Evolutionary conservation across 2,329 filamentous ascomycete species (phyloP).

Genomic region (Monilinia fructigena): DNA sequence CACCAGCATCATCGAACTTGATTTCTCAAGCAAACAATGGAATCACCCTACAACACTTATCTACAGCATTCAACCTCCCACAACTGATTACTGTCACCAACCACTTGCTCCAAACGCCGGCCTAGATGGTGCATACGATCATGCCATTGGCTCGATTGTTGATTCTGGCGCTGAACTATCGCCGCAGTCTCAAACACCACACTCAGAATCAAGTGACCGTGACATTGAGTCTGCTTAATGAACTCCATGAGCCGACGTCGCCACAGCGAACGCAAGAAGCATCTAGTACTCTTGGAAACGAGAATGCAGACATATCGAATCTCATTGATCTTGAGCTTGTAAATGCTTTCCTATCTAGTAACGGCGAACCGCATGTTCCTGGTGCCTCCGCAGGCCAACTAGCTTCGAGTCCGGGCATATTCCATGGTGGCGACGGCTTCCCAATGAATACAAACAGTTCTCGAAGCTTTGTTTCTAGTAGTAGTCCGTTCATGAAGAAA

Average conservation of each 20-base stretch:
- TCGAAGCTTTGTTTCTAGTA: not conserved
- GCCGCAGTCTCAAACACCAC: not conserved
- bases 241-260: not conserved
- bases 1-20: not conserved
- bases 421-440: not conserved
- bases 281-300: not conserved
- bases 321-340: not conserved
- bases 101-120: not conserved
- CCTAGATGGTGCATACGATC: not conserved
- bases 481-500: not conserved
- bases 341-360: not conserved
- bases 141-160: too few species aligned
- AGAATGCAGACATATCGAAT: not conserved
- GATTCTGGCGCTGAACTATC: not conserved
- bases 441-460: not conserved
- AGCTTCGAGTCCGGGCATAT: not conserved
- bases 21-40: not conserved
- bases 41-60: not conserved
- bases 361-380: constrained; percentile 1
- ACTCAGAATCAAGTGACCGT: not conserved
- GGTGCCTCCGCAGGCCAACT: not conserved
- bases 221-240: not conserved
- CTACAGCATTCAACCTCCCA: not conserved
- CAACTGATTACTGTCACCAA: constrained; percentile 11
- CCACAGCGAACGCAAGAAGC: not conserved